Conservation (phyloP, 192 early-diverging fungal genomes). For the Entrophospora sp. region DNA sequence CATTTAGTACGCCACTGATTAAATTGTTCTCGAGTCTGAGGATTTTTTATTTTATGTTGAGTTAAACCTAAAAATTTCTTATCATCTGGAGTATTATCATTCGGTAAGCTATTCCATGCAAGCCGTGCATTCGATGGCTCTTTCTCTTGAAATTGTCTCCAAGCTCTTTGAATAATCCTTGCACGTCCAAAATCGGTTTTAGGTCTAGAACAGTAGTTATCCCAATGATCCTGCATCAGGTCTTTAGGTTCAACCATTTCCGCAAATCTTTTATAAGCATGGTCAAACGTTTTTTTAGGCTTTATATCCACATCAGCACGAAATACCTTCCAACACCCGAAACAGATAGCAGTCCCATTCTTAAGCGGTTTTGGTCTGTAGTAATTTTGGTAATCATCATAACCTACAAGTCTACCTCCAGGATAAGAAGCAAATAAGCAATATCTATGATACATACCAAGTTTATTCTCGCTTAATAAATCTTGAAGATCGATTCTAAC, state of each 20-base stretch:
- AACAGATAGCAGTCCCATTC: background rate
- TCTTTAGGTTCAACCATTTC: background rate
- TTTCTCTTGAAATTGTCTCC: background rate
- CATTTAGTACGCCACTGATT: background rate
- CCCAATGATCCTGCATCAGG: background rate
- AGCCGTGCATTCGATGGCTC: background rate
- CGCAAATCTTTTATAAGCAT: background rate
- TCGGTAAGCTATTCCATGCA: slow-evolving; percentile 1
- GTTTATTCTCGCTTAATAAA: background rate
- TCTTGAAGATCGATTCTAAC: background rate
- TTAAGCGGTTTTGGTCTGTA: background rate
- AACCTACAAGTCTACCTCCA: too few species aligned
- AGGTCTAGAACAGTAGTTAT: background rate
- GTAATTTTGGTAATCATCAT: too few species aligned
- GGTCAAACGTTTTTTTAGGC: background rate
- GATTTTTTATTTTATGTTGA: background rate
- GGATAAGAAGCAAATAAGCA: too few species aligned
- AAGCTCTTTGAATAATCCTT: background rate
- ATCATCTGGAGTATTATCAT: slow-evolving; percentile 12
- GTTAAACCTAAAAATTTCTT: slow-evolving; percentile 11
- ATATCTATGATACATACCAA: too few species aligned
- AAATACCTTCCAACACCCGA: background rate
- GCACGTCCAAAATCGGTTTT: background rate
- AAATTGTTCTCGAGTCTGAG: background rate
- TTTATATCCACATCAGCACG: background rate